Percentiles rank a stretch among this genome's conserved stretches.
phyloP scores from a whole-genome alignment of 805 yeast species.

The Candida broadrunensis region DNA sequence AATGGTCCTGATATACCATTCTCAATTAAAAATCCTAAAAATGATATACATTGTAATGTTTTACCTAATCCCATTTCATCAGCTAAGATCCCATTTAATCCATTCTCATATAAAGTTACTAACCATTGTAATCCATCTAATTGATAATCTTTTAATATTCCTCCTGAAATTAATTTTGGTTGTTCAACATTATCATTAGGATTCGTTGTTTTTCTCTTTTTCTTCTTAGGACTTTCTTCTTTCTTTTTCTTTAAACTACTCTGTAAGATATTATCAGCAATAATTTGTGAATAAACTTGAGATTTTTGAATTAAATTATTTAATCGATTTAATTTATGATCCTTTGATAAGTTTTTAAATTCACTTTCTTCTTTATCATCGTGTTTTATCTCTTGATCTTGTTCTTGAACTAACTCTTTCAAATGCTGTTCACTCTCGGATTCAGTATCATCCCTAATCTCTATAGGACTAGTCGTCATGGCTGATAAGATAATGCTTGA shows the following conservation, averaged over 20 bases:
- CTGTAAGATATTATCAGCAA: constrained; percentile 71
- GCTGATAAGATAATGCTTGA: no score
- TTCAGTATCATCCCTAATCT: no score
- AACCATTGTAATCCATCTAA: constrained; percentile 91
- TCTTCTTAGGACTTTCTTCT: constrained; percentile 17
- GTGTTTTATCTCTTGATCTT: not conserved
- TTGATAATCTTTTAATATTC: constrained; percentile 77
- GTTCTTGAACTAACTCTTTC: constrained; percentile 4
- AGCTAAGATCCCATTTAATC: constrained; percentile 90
- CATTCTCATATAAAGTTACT: constrained; percentile 84
- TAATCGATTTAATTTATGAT: constrained; percentile 61
- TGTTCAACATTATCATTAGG: constrained; percentile 9
- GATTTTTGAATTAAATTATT: constrained; percentile 81
- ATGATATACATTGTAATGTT: constrained; percentile 83
- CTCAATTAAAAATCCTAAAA: constrained; percentile 72
- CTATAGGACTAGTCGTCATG: no score
- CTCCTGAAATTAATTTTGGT: constrained; percentile 39
- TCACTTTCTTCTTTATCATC: constrained; percentile 28
- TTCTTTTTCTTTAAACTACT: constrained; percentile 24
- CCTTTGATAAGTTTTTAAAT: constrained; percentile 46
- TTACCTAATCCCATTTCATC: constrained; percentile 99
- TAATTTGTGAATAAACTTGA: constrained; percentile 81
- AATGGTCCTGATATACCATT: constrained; percentile 79
- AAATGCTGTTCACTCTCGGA: constrained; percentile 1
- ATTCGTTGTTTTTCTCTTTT: constrained; percentile 16